Evolutionary conservation across 164 flowering plant genomes (phyloP).

Genomic region (Piper longum): DNA sequence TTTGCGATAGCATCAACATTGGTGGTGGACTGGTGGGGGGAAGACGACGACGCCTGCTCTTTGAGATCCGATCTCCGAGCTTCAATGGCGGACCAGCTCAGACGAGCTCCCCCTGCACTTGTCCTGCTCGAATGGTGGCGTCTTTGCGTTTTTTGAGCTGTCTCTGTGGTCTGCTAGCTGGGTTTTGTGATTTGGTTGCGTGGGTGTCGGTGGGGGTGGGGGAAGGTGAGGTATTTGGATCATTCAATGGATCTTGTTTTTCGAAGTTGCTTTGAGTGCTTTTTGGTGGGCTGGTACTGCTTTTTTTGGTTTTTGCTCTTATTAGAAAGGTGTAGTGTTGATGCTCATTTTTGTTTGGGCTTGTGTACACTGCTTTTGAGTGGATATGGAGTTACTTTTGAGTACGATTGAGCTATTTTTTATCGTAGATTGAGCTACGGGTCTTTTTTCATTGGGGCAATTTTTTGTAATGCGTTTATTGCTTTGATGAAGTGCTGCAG

Average conservation of each 20-base stretch:
- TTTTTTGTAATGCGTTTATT: background rate
- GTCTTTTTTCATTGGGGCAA: no score
- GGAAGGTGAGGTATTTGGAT: background rate
- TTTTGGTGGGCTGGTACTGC: no score
- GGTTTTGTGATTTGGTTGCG: background rate
- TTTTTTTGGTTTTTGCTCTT: background rate
- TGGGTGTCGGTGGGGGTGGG: background rate
- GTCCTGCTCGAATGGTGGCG: background rate
- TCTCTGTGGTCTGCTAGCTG: background rate
- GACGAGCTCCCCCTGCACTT: background rate
- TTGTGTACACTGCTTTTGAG: no score
- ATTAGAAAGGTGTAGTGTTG: background rate
- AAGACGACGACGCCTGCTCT: background rate
- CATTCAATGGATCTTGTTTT: background rate
- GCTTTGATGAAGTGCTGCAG: background rate
- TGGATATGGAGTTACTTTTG: no score
- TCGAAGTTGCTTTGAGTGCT: background rate
- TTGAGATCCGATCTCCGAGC: slow-evolving; percentile 5
- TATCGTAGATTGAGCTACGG: no score
- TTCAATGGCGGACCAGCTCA: background rate
- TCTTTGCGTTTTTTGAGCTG: background rate
- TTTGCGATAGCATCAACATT: no score
- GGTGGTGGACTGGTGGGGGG: background rate
- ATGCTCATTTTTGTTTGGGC: no score
- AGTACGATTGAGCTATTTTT: no score